These are phyloP conservation scores for Adansonia digitata DNA, from an alignment of 345 rosid species.

Conservation along the genomic window DNA sequence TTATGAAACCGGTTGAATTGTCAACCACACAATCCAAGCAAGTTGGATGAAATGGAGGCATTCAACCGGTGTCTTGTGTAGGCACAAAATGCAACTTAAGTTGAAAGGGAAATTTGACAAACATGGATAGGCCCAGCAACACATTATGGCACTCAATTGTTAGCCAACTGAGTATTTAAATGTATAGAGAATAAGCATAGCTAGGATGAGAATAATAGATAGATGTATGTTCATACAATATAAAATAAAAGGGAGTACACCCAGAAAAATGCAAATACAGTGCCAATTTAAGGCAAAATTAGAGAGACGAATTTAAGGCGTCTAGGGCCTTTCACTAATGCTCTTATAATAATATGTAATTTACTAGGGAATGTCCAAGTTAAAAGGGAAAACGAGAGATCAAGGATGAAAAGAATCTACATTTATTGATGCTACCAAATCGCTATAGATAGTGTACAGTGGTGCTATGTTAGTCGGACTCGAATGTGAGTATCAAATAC, in stretches of 20 bases:
- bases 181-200: not conserved
- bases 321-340: not conserved
- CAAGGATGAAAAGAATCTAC: not conserved
- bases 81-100: not conserved
- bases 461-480: too few species aligned
- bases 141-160: not conserved
- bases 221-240: not conserved
- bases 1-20: not conserved
- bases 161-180: not conserved
- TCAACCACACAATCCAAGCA: not conserved
- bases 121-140: not conserved
- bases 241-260: too few species aligned
- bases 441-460: too few species aligned
- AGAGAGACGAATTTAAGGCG: not conserved
- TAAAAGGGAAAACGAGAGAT: not conserved
- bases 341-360: not conserved
- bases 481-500: too few species aligned
- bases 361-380: not conserved
- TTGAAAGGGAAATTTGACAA: not conserved
- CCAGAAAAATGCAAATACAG: too few species aligned
- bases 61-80: not conserved
- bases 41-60: not conserved
- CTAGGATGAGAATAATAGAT: not conserved
- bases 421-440: not conserved
- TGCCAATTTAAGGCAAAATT: not conserved